Conservation (phyloP, 2,329 filamentous ascomycete species). For the Knoxdaviesia capensis region DNA sequence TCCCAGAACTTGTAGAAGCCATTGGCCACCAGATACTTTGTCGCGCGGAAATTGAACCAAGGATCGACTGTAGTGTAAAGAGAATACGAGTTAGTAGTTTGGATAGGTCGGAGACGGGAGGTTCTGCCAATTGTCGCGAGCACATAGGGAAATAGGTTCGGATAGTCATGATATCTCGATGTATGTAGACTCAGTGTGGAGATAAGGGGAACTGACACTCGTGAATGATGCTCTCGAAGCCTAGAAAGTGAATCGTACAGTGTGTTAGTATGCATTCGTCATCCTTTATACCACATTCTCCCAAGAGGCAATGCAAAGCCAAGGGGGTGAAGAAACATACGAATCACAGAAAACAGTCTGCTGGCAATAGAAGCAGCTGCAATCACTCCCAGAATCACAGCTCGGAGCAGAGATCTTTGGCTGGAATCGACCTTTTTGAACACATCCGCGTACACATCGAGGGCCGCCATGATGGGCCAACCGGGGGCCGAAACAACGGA, state of each 20-base stretch:
- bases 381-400: slow-evolving; percentile 80
- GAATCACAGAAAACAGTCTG: slow-evolving; percentile 94
- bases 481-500: too few species aligned
- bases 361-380: slow-evolving; percentile 81
- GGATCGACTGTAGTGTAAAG: slow-evolving; percentile 55
- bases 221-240: slow-evolving; percentile 98
- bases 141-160: too few species aligned
- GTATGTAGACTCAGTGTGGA: slow-evolving; percentile 3
- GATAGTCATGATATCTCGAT: background rate
- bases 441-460: too few species aligned
- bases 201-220: slow-evolving; percentile 55
- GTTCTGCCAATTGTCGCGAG: background rate
- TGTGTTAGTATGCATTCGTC: slow-evolving; percentile 12
- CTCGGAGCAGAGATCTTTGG: slow-evolving; percentile 39
- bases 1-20: slow-evolving; percentile 99
- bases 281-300: background rate
- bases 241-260: slow-evolving; percentile 19
- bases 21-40: slow-evolving; percentile 90
- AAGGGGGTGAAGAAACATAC: slow-evolving; percentile 31
- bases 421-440: too few species aligned
- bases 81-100: background rate
- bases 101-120: slow-evolving; percentile 5
- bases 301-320: background rate
- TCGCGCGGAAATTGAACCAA: slow-evolving; percentile 99
- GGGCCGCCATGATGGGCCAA: too few species aligned